phyloP scores from a whole-genome alignment of 768 basidiomycete species.

The Macrolepiota albuminosa region DNA sequence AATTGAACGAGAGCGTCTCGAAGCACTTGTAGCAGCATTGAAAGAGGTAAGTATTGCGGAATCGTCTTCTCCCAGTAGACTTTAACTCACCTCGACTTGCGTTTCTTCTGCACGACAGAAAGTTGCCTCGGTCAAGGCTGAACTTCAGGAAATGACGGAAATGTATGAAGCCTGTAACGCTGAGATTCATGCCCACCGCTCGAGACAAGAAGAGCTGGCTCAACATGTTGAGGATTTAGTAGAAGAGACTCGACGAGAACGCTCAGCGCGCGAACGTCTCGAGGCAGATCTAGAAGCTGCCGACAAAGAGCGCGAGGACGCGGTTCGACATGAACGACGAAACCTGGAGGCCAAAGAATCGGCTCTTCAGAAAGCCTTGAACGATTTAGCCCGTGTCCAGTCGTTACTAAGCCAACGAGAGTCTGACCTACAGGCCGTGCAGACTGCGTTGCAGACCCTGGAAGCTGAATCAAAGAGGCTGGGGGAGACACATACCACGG shows the following conservation, averaged over 20 bases:
- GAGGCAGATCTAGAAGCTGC: conserved; percentile 51
- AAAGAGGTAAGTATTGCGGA: conserved; percentile 64
- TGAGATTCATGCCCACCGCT: conserved; percentile 64
- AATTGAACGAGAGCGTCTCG: conserved; percentile 64
- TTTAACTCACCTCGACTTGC: neutral
- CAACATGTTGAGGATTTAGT: conserved; percentile 70
- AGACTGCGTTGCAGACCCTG: conserved; percentile 61
- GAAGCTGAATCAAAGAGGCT: conserved; percentile 76
- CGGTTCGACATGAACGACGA: conserved; percentile 55
- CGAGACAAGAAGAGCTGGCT: conserved; percentile 75
- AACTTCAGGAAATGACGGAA: conserved; percentile 62
- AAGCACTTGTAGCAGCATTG: conserved; percentile 62
- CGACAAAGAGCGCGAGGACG: conserved; percentile 61
- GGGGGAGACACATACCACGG: conserved; percentile 81
- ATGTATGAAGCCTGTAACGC: conserved; percentile 58
- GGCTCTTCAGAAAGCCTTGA: conserved; percentile 57
- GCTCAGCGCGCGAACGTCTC: conserved; percentile 46
- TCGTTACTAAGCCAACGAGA: conserved; percentile 69
- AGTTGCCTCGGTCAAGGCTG: conserved; percentile 55
- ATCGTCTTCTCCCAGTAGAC: neutral
- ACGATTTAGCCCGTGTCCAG: conserved; percentile 59
- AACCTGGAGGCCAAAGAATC: conserved; percentile 67
- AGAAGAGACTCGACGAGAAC: conserved; percentile 54
- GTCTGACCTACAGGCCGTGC: conserved; percentile 67
- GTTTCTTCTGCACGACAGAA: conserved; percentile 45